phyloP scores from a whole-genome alignment of 2,329 filamentous ascomycete species.

The Talaromyces sp. region DNA sequence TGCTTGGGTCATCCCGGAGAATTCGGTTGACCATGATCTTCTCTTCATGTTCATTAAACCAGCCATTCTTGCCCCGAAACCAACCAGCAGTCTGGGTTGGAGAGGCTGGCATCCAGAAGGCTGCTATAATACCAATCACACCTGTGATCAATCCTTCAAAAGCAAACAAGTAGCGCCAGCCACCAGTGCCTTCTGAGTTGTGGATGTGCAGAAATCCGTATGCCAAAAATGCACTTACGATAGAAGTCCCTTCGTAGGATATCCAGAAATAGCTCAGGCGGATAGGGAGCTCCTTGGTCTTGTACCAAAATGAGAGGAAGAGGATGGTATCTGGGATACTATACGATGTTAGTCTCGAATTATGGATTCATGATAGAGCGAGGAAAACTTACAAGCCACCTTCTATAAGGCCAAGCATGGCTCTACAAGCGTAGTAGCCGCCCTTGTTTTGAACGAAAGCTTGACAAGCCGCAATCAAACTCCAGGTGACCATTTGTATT shows the following conservation, averaged over 20 bases:
- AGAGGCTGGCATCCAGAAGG: constrained; percentile 64
- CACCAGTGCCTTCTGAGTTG: constrained; percentile 38
- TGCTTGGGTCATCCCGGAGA: constrained; percentile 58
- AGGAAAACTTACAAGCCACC: constrained; percentile 61
- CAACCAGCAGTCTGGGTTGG: constrained; percentile 66
- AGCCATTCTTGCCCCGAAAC: constrained; percentile 64
- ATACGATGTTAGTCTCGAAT: not conserved
- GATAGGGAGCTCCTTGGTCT: constrained; percentile 67
- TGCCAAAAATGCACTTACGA: constrained; percentile 52
- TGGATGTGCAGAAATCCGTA: constrained; percentile 48
- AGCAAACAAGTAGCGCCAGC: constrained; percentile 49
- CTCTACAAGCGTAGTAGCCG: constrained; percentile 46
- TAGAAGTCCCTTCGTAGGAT: constrained; percentile 55
- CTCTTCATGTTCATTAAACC: constrained; percentile 70
- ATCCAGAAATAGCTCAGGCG: constrained; percentile 74
- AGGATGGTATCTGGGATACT: constrained; percentile 49
- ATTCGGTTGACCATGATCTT: constrained; percentile 70
- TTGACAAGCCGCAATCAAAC: constrained; percentile 55
- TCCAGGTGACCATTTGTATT: constrained; percentile 60
- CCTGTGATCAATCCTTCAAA: constrained; percentile 54
- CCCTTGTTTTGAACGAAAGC: constrained; percentile 53
- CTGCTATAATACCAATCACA: constrained; percentile 58
- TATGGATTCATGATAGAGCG: constrained; percentile 25
- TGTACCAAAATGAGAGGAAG: constrained; percentile 77
- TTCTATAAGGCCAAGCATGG: constrained; percentile 54